Evolutionary conservation across 495 filamentous ascomycete species (phyloP).

Genomic region (Aspergillus asperescens): DNA sequence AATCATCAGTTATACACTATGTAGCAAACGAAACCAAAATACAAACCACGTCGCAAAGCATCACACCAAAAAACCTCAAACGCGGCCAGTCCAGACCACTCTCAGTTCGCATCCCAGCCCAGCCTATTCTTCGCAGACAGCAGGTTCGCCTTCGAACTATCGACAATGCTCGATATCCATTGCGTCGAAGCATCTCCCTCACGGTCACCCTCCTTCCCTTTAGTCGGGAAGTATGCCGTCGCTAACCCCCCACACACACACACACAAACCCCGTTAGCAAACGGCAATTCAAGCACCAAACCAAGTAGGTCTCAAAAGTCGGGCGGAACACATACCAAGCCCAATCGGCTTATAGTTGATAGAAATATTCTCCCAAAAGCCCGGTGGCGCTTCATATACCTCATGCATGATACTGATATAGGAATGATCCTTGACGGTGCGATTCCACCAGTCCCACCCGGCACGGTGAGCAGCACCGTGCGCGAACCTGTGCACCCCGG

Average conservation of each 20-base stretch:
- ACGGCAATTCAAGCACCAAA: neutral
- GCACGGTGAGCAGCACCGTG: conserved; percentile 3
- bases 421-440: neutral
- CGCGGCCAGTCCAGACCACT: neutral
- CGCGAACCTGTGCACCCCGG: conserved; percentile 5
- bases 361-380: conserved; percentile 4
- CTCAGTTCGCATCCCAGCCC: neutral
- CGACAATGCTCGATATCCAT: conserved; percentile 3
- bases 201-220: neutral
- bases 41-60: too few relatives aligned
- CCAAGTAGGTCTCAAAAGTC: too few relatives aligned
- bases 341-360: conserved; percentile 2
- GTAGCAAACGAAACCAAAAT: too few relatives aligned
- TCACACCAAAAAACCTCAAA: too few relatives aligned
- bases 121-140: neutral
- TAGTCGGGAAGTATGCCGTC: neutral
- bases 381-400: conserved; percentile 3
- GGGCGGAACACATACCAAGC: neutral
- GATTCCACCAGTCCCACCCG: conserved; percentile 8
- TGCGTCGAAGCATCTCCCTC: neutral
- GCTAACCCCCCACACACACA: too few relatives aligned
- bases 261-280: neutral
- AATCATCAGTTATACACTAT: too few relatives aligned
- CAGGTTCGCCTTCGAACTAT: conserved; percentile 2
- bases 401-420: conserved; percentile 9